Evolutionary conservation across 2,329 filamentous ascomycete species (phyloP), one percentile per base, ranked within the genome.

Genomic region (Botrytis elliptica): DNA sequence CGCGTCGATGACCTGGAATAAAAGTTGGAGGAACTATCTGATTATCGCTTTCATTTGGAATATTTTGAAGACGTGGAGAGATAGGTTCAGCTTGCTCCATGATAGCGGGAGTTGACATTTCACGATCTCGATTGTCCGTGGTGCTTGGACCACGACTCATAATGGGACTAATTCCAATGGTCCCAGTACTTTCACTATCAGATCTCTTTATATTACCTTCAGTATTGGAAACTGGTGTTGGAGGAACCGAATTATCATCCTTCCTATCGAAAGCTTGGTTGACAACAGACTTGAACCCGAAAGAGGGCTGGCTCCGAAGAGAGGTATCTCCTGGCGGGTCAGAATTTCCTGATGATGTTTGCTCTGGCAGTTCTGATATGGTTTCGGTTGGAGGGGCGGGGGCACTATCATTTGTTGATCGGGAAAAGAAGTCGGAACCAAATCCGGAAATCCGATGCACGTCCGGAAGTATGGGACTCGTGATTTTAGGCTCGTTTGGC

Each of bases 231-330:
- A 85, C 81, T 16, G 87, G 86, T 4, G 87, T 86, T 16, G 85
- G 83, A 5, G 88, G 87, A 60, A 85, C 83, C 9, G 80, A 80
- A 10, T 84, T 84, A 55, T 88, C 87, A 75, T 89, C 86, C 12
- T 68, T 84, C 64, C 86, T 84, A 78, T 91, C 89, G 78, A 92
- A 92, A 25, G 90, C 90, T 79, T 90, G 87, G 77, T 91, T 85
- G 6, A 92, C 90, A 22, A 88, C 87, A 1, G 88, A 88, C 52
- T 82, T 83, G 78, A 89, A 89, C n/a, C 88, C 87, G 29, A 85
- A 76, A 2, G 87, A 88, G 5, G 85, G 83, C 75, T 87, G 85
- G 75, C 87, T 86, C 10, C 86, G 84, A n/a, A 89, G 80, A 60
- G 80, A 76, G 60, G 77, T 57, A 12, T 78, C 77, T 38, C 70